A percentile compares a stretch with the other conserved stretches of the same genome.
These are phyloP conservation scores for Sporisorium sorghi DNA, from an alignment of 1,284 basidiomycete genomes.

Conservation along the genomic window DNA sequence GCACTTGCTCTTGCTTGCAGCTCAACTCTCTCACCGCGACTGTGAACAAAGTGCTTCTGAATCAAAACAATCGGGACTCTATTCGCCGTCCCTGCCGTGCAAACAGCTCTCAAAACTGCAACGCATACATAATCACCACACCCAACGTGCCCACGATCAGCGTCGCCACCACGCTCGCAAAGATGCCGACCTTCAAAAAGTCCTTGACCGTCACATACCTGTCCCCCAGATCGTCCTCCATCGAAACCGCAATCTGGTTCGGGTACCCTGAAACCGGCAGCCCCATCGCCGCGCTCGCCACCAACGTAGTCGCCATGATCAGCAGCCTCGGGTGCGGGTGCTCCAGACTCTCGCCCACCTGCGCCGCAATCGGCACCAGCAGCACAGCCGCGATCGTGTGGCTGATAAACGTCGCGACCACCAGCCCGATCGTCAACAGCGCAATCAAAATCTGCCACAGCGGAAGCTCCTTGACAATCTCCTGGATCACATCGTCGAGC, in stretches of 20 bases:
- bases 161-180: slow-evolving; percentile 87
- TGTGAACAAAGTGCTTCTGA: neutral
- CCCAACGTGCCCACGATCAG: slow-evolving; percentile 70
- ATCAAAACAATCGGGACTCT: neutral
- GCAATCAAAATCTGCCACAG: slow-evolving; percentile 86
- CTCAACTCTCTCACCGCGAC: neutral
- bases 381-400: slow-evolving; percentile 87
- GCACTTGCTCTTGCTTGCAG: neutral
- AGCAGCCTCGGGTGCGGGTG: slow-evolving; percentile 64
- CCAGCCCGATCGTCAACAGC: slow-evolving; percentile 85
- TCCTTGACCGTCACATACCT: slow-evolving; percentile 74
- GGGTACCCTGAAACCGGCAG: slow-evolving; percentile 98
- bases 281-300: slow-evolving; percentile 96
- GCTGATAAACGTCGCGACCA: slow-evolving; percentile 73
- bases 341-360: slow-evolving; percentile 82
- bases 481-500: slow-evolving; percentile 74
- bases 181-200: slow-evolving; percentile 92
- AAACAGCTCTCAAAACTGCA: slow-evolving; percentile 30
- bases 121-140: slow-evolving; percentile 61
- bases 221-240: slow-evolving; percentile 94
- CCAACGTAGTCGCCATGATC: slow-evolving; percentile 78
- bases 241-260: slow-evolving; percentile 78
- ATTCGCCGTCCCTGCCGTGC: neutral
- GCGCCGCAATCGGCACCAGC: slow-evolving; percentile 92
- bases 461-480: slow-evolving; percentile 78